Base-by-base conservation (phyloP, 2,329 filamentous ascomycete species). In the Penicillium glabrum region DNA sequence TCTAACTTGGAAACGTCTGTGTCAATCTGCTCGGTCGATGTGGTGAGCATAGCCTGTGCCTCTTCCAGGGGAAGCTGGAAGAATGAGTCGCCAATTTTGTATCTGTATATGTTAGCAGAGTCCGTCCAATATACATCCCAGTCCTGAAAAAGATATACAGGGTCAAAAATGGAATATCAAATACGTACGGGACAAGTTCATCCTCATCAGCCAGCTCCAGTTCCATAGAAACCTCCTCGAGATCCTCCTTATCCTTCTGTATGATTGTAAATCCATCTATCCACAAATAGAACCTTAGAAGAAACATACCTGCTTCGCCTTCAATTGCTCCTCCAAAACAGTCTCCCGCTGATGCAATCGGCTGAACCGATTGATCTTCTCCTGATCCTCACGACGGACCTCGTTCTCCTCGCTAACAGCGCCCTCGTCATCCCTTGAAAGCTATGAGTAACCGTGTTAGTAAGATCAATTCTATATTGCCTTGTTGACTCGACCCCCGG, bases 311-410 rank as follows among this genome's bases (percentile, higher is more conserved):
- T 86, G 86, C 74, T 96, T 97, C 6, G 77, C 74, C 71, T 89
- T 89, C 63, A 98, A 78, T 67, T 95, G 87, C 47, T 96, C 92
- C 71, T 96, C 88, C 3, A 98, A 75, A 3, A 82, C 76, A 33
- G 89, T 82, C 73, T 96, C 90, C 51, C 90, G 89, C 73, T 96
- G 91, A 75, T 99, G 95, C 61, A 99, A 82, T 45, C 92, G 88
- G 76, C 93, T 97, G 82, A 99, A 99, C 63, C 87, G 89, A 79
- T 99, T 99, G 85, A 99, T 99, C 79, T 95, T 96, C 79, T 98
- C 93, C 77, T 99, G 95, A 74, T 99, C 95, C 75, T 98, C 93
- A 70, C 93, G 89, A 59, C 95, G 90, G 57, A 99, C 95, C 76
- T 97, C 90, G 67, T 92, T 89, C 72, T 99, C 95, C 64, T 95